Base-by-base conservation (phyloP, 768 basidiomycete genomes). In the Mycena alexandri region DNA sequence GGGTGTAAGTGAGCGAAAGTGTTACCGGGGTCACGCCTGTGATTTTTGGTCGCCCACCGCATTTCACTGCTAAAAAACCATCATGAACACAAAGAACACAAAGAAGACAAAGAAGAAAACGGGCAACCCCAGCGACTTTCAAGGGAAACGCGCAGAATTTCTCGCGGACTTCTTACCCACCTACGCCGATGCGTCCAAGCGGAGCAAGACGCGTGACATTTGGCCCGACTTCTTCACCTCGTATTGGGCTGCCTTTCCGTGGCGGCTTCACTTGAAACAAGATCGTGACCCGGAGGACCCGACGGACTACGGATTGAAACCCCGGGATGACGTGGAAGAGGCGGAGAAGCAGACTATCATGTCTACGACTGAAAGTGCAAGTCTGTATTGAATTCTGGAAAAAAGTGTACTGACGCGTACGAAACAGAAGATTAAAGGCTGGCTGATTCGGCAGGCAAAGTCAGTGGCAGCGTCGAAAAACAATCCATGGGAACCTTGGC, bases 101-200 rank as follows among this genome's bases (percentile, higher is more conserved):
- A n/a, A 5, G 22, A 10, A 38, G 6, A 5, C 11, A 29, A 38
- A 17, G n/a, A 36, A 55, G 22, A 55, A 63, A 55, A 24, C 43
- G 16, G 62, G 62, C 2, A 47, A 54, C 3, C 43, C 43, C 2
- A 38, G 62, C 22, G 62, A 63, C 14, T 55, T 63, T 13, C 42
- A n/a, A 4, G 62, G 62, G 9, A 16, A 46, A n/a, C 53, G 62
- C 29, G 13, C 3, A 13, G 62, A 55, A 5, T 41, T 36, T 19
- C 33, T 63, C 10, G 13, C 3, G 3, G 48, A 16, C 3, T 52
- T 3, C 7, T 2, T 33, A 19, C 60, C 60, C 4, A 43, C 24
- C 12, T 55, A 55, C 22, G 13, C 54, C 17, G 29, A 55, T n/a
- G 54, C 38, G 36, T 55, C 36, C 34, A 36, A 55, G n/a, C 34